A percentile compares a stretch with the other conserved stretches of the same genome.
phyloP scores from a whole-genome alignment of 305 asterid species.

The Fraxinus angustifolia region DNA sequence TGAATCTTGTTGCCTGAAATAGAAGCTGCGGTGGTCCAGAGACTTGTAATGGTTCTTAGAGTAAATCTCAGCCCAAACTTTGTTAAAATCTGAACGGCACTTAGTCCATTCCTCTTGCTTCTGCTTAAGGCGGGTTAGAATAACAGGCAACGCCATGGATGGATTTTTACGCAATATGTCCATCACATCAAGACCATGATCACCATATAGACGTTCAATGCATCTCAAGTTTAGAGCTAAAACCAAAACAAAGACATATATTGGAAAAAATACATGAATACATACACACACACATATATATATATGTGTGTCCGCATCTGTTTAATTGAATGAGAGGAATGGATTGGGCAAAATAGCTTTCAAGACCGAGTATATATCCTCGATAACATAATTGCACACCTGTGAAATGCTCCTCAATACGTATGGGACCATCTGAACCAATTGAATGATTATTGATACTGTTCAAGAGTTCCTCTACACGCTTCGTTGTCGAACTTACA shows the following conservation, averaged over 20 bases:
- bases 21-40: constrained; percentile 98
- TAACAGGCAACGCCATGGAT: constrained; percentile 70
- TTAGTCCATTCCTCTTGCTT: constrained; percentile 98
- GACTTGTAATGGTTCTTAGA: constrained; percentile 94
- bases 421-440: constrained; percentile 57
- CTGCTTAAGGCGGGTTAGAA: constrained; percentile 92
- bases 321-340: constrained; percentile 7
- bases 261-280: constrained; percentile 1
- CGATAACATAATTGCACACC: constrained; percentile 43
- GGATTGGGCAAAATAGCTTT: constrained; percentile 13
- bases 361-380: constrained; percentile 5
- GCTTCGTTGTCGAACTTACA: constrained; percentile 77
- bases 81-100: constrained; percentile 90
- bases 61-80: constrained; percentile 98
- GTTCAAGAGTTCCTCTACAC: constrained; percentile 79
- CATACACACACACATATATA: not conserved
- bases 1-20: constrained; percentile 97
- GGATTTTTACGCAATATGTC: constrained; percentile 90
- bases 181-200: constrained; percentile 97
- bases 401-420: constrained; percentile 79
- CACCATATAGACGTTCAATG: constrained; percentile 98
- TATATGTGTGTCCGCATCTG: not conserved
- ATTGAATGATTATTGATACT: constrained; percentile 53
- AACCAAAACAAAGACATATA: constrained; percentile 25
- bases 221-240: constrained; percentile 82